These are phyloP conservation scores for Metarhizium guizhouense DNA, from an alignment of 2,329 filamentous ascomycete genomes.

Conservation along the genomic window DNA sequence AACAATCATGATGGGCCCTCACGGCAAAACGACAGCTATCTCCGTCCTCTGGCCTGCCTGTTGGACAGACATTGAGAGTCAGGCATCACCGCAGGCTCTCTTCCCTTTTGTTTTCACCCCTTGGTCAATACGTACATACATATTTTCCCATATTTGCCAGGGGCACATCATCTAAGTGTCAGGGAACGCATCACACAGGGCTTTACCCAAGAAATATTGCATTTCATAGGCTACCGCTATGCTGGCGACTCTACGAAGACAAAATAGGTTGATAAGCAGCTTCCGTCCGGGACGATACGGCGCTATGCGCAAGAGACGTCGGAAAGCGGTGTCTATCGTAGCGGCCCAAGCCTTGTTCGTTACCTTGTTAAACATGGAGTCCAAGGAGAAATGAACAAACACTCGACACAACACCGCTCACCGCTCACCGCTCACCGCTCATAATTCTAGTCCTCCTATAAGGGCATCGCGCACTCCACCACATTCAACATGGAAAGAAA, in stretches of 20 bases:
- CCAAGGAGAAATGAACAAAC: neutral
- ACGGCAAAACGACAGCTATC: neutral
- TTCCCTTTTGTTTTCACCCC: neutral
- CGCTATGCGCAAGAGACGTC: too few relatives aligned
- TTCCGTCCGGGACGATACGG: too few relatives aligned
- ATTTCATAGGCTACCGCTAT: too few relatives aligned
- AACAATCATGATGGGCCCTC: neutral
- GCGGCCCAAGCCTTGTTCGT: neutral
- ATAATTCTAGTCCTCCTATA: neutral
- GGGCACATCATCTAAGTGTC: neutral
- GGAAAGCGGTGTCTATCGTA: neutral
- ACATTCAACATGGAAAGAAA: neutral
- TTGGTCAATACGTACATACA: neutral
- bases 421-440: neutral
- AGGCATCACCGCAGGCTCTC: neutral
- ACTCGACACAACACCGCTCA: neutral
- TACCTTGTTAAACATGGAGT: neutral
- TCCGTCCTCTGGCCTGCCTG: neutral
- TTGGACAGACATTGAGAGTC: neutral
- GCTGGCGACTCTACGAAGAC: too few relatives aligned
- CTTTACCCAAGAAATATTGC: too few relatives aligned
- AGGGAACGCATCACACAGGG: too few relatives aligned
- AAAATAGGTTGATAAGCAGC: too few relatives aligned
- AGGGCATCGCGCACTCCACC: neutral
- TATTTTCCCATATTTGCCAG: neutral